These are phyloP conservation scores for Trametes sanguinea DNA, from an alignment of 768 basidiomycete genomes.

Conservation along the genomic window DNA sequence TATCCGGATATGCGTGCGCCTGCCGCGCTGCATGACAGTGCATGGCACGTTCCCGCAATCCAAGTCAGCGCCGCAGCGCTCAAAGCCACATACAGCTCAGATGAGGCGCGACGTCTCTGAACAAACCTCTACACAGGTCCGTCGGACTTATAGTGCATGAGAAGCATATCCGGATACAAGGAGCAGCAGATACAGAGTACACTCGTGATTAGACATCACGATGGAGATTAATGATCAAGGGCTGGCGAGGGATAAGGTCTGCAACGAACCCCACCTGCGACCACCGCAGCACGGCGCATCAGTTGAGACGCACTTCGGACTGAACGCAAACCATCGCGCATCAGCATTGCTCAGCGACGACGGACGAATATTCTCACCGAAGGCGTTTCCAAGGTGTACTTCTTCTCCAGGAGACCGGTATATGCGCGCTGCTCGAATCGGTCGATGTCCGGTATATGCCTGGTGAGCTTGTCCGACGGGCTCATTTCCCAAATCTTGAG, in stretches of 20 bases:
- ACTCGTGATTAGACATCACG: not conserved
- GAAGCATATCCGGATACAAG: not conserved
- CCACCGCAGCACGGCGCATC: not conserved
- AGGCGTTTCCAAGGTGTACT: conserved; percentile 19
- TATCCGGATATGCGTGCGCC: not conserved
- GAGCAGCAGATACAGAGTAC: not conserved
- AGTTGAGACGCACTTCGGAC: conserved; percentile 2
- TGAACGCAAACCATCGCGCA: not conserved
- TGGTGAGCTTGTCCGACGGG: not conserved
- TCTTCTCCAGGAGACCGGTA: conserved; percentile 15
- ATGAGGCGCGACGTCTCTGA: too few relatives aligned
- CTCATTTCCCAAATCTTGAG: conserved; percentile 20
- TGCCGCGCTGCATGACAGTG: too few relatives aligned
- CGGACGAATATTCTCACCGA: conserved; percentile 12
- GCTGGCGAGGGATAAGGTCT: not conserved
- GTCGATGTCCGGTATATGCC: conserved; percentile 9
- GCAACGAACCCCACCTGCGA: not conserved
- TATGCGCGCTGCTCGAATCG: conserved; percentile 15
- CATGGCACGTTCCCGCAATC: too few relatives aligned
- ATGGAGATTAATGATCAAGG: conserved; percentile 3
- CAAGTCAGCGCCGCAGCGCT: too few relatives aligned
- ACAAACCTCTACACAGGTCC: too few relatives aligned
- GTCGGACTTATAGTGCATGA: too few relatives aligned
- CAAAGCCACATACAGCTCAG: too few relatives aligned
- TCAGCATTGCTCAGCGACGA: not conserved